phyloP scores from a whole-genome alignment of 257 asterid genomes.

The Solanum peruvianum region DNA sequence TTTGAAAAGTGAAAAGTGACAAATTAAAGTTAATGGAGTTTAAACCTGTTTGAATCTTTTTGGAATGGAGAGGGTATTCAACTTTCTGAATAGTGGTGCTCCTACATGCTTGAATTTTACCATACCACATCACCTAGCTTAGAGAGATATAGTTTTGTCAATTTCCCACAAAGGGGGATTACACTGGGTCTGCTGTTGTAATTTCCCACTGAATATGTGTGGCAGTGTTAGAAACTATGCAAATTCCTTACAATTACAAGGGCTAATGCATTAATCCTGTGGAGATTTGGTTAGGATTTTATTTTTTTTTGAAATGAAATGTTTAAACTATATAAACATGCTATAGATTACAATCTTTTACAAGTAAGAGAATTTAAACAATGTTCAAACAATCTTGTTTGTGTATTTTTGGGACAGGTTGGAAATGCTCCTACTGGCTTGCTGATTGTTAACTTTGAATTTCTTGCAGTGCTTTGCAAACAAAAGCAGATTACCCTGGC shows the following conservation, averaged over 20 bases:
- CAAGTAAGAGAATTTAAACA: background rate
- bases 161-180: background rate
- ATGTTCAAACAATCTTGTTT: background rate
- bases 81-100: background rate
- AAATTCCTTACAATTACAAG: background rate
- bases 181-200: background rate
- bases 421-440: background rate
- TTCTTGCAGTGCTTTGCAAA: constrained; percentile 60
- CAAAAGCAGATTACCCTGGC: constrained; percentile 59
- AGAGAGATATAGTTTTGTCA: background rate
- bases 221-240: background rate
- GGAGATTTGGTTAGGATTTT: background rate
- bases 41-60: background rate
- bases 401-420: background rate
- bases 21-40: background rate
- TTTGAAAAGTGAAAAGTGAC: background rate
- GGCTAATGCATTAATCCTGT: background rate
- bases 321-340: background rate
- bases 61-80: background rate
- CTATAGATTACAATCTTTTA: background rate
- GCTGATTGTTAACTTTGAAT: constrained; percentile 1
- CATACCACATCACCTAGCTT: background rate
- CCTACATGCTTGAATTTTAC: background rate
- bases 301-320: background rate
- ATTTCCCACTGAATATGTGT: background rate